Evolutionary conservation across 441 rosid genomes (phyloP).

Genomic region (Erysimum cheiri): DNA sequence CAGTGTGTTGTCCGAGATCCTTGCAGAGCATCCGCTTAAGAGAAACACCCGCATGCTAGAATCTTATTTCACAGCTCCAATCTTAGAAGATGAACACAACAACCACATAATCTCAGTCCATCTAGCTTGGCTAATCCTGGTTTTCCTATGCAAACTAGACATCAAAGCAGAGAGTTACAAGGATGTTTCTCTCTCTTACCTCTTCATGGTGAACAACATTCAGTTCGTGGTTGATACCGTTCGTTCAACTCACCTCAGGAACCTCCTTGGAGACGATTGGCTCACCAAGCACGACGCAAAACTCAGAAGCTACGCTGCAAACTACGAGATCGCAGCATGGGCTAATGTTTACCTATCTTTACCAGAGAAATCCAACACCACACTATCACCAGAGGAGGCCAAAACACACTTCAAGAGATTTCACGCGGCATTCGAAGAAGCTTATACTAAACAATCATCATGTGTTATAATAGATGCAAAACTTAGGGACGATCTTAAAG

Average conservation of each 20-base stretch:
- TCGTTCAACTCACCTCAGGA: slow-evolving; percentile 54
- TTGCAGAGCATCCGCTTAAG: slow-evolving; percentile 42
- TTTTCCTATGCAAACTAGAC: slow-evolving; percentile 81
- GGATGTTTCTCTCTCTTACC: slow-evolving; percentile 60
- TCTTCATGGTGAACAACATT: slow-evolving; percentile 79
- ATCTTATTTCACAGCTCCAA: slow-evolving; percentile 44
- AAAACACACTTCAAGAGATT: slow-evolving; percentile 57
- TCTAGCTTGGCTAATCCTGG: slow-evolving; percentile 66
- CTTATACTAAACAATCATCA: slow-evolving; percentile 54
- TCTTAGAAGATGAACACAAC: slow-evolving; percentile 34
- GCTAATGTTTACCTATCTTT: slow-evolving; percentile 48
- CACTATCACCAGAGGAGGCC: slow-evolving; percentile 49
- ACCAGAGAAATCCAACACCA: slow-evolving; percentile 41
- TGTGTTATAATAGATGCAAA: slow-evolving; percentile 52
- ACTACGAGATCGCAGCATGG: slow-evolving; percentile 72
- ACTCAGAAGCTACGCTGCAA: slow-evolving; percentile 56
- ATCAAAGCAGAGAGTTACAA: slow-evolving; percentile 65
- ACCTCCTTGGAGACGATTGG: slow-evolving; percentile 77
- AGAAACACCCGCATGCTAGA: slow-evolving; percentile 41
- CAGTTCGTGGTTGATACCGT: slow-evolving; percentile 55
- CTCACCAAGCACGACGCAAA: slow-evolving; percentile 56
- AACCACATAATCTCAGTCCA: slow-evolving; percentile 49
- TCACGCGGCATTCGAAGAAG: slow-evolving; percentile 62
- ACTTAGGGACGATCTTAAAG: slow-evolving; percentile 63
- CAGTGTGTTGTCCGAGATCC: slow-evolving; percentile 47